phyloP scores from a whole-genome alignment of 192 early-diverging fungal species.

The Coemansia sp. region DNA sequence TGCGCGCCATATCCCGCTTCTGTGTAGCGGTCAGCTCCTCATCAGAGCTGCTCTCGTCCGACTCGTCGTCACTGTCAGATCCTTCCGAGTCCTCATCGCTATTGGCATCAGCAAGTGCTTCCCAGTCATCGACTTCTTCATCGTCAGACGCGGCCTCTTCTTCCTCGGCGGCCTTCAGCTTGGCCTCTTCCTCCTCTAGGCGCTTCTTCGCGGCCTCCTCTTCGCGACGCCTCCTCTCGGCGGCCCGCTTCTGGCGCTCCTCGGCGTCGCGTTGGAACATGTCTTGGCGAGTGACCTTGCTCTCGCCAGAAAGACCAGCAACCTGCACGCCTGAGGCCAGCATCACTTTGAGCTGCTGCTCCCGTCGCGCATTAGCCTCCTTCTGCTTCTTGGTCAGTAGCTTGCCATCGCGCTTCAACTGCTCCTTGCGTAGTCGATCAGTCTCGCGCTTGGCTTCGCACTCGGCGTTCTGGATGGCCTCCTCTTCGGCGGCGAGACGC shows the following conservation, averaged over 20 bases:
- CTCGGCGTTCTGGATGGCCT: slow-evolving; percentile 65
- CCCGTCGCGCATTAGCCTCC: slow-evolving; percentile 71
- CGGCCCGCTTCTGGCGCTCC: slow-evolving; percentile 47
- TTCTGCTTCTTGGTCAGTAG: slow-evolving; percentile 93
- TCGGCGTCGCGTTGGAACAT: slow-evolving; percentile 35
- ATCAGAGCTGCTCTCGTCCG: slow-evolving; percentile 57
- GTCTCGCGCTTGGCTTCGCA: slow-evolving; percentile 80
- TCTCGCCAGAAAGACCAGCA: slow-evolving; percentile 48
- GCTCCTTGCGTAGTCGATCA: slow-evolving; percentile 76
- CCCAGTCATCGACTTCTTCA: slow-evolving; percentile 42
- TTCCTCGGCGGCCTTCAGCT: slow-evolving; percentile 65
- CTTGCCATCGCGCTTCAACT: slow-evolving; percentile 89
- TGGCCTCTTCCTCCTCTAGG: slow-evolving; percentile 60
- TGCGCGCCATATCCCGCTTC: slow-evolving; percentile 63
- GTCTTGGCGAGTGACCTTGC: slow-evolving; percentile 13
- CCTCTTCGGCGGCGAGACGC: slow-evolving; percentile 68
- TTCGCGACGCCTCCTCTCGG: slow-evolving; percentile 58
- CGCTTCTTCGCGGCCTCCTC: slow-evolving; percentile 65
- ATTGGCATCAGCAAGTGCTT: slow-evolving; percentile 39
- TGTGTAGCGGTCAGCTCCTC: slow-evolving; percentile 70
- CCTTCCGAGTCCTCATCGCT: slow-evolving; percentile 47
- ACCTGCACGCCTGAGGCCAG: slow-evolving; percentile 78
- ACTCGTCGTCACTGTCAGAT: slow-evolving; percentile 48
- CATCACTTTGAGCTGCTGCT: slow-evolving; percentile 73
- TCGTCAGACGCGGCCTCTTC: slow-evolving; percentile 36